Evolutionary conservation across 2,329 filamentous ascomycete species (phyloP).

Genomic region (Arthroderma sp.): DNA sequence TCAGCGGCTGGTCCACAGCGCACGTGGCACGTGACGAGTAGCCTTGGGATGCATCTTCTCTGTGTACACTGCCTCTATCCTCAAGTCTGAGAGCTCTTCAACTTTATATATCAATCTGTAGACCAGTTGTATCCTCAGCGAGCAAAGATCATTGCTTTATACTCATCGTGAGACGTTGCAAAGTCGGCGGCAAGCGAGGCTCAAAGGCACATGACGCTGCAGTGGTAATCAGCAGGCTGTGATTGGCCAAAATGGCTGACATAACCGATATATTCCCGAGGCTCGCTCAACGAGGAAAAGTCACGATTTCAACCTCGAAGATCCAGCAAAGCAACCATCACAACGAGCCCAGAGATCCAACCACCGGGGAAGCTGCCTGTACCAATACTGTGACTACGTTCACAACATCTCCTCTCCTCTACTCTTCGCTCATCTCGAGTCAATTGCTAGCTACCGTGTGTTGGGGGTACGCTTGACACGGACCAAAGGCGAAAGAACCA

Average conservation of each 20-base stretch:
- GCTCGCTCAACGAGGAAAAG: slow-evolving; percentile 6
- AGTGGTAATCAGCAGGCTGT: slow-evolving; percentile 8
- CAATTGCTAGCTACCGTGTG: not conserved
- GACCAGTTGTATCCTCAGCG: too few relatives aligned
- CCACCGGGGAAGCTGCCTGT: not conserved
- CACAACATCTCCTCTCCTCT: not conserved
- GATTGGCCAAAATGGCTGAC: slow-evolving; percentile 11
- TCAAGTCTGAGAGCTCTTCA: too few relatives aligned
- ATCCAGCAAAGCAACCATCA: not conserved
- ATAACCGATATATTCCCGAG: slow-evolving; percentile 11
- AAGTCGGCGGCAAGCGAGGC: too few relatives aligned
- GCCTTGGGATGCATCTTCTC: too few relatives aligned
- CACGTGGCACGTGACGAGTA: too few relatives aligned
- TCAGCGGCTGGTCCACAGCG: too few relatives aligned
- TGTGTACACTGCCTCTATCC: too few relatives aligned
- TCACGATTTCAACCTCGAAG: slow-evolving; percentile 1
- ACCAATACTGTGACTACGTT: not conserved
- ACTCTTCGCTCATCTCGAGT: not conserved
- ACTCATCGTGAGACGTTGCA: too few relatives aligned
- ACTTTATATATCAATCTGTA: too few relatives aligned
- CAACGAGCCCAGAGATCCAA: not conserved
- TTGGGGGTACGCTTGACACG: too few relatives aligned
- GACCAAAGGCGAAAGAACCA: too few relatives aligned
- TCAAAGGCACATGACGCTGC: not conserved
- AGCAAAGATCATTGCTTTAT: too few relatives aligned